Base-by-base conservation (phyloP, 2,329 filamentous ascomycete species). In the Sporothrix brasiliensis region DNA sequence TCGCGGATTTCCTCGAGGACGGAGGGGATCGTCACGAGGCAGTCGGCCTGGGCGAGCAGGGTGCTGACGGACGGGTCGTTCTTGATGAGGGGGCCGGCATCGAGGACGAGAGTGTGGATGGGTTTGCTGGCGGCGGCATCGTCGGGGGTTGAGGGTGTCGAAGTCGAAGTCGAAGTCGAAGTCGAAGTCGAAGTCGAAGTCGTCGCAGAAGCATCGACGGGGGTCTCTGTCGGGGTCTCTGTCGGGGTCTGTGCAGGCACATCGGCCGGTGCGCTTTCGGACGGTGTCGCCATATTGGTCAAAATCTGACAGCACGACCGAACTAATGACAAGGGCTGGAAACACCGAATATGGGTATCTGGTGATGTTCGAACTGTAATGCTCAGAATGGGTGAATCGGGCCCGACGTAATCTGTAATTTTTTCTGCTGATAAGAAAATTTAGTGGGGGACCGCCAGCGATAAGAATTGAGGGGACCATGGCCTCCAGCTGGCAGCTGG, bases 21-120 rank as follows among this genome's bases (percentile, higher is more conserved):
- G 9, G 91, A 89, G 0, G 94, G 93, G 0, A 94, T 91, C 0
- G 93, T 97, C 76, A 93, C 88, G 54, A 97, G 85, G 71, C 86
- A 83, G 76, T 95, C 90, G 63, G 93, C 89, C 78, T 92, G 89
- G 50, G 87, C 86, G 67, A 97, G 83, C 13, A 99, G 88, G 0
- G 91, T 92, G 60, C 92, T 96, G 30, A 95, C 88, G 13, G 92
- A 84, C 14, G 94, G 93, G 74, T 95, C 91, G 81, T 97, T 97
- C 78, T 94, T 94, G 79, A 99, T 94, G 72, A 99, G 89, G 9
- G 94, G 93, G 34, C 94, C 94, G 3, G 95, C 91, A 78, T 99
- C 95, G 74, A 99, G 86, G 39, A 98, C 87, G 67, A 98, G 88
- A 69, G 90, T 91, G 81, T 96, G 89, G 66, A 97, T 88, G 0